A percentile compares a stretch with the other conserved stretches of the same genome.
phyloP scores from a whole-genome alignment of 371 early-diverging fungal species.

The Mucor velutinosus region DNA sequence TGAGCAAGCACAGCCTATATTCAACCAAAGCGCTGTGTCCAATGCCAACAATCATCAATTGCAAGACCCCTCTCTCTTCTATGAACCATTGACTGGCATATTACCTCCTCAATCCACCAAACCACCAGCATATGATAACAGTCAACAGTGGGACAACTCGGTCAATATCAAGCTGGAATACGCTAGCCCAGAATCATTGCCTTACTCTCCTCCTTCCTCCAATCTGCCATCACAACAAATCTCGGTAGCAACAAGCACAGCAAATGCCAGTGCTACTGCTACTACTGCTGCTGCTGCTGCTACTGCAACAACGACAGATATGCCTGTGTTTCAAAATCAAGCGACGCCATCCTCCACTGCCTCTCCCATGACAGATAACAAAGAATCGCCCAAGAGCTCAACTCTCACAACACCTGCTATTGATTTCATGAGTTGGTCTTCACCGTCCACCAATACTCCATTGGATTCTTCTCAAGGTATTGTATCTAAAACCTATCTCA shows the following conservation, averaged over 20 bases:
- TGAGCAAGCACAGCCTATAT: slow-evolving; percentile 20
- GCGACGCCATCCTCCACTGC: not conserved
- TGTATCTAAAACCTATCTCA: slow-evolving; percentile 11
- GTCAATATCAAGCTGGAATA: slow-evolving; percentile 24
- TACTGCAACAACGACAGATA: not conserved
- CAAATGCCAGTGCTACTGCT: not conserved
- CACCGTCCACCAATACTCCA: not conserved
- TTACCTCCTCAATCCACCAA: slow-evolving; percentile 14
- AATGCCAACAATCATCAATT: not conserved
- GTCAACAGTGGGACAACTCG: not conserved
- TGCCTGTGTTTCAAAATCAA: slow-evolving; percentile 4
- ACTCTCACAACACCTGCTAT: slow-evolving; percentile 5
- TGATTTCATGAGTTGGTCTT: slow-evolving; percentile 21
- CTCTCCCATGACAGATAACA: slow-evolving; percentile 2
- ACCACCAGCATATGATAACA: not conserved
- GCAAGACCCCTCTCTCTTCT: slow-evolving; percentile 18
- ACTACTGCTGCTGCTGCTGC: not conserved
- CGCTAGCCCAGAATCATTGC: slow-evolving; percentile 27
- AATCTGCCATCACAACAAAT: not conserved
- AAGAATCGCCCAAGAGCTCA: not conserved
- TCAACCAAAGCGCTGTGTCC: not conserved
- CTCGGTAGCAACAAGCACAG: not conserved
- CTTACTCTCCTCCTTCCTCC: slow-evolving; percentile 22
- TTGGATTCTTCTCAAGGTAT: slow-evolving; percentile 1
- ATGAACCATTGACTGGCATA: slow-evolving; percentile 20